Base-by-base conservation (phyloP, 768 basidiomycete genomes). In the Leccinum rimulosum region DNA sequence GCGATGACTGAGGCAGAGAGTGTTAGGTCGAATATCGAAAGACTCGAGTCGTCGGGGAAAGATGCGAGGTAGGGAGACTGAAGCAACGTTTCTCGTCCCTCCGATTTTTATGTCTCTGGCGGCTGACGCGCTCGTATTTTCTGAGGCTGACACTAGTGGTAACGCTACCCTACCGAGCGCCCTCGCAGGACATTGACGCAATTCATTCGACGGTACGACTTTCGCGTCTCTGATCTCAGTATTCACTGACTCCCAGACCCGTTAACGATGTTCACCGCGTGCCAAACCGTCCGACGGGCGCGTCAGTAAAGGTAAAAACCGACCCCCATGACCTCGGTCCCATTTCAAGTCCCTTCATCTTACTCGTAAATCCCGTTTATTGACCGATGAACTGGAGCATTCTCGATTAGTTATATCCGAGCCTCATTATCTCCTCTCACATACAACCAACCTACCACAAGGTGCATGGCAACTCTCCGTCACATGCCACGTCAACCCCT, bases 21-120 rank as follows among this genome's bases (percentile, higher is more conserved):
- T 55, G 55, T 43, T 40, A 4, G 33, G 49, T 64, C 49, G n/a
- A 68, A 50, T 49, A 36, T 45, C 43, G 43, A 51, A 50, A 28
- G 60, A 14, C 15, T 38, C 33, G 52, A 45, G 55, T 36, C 38
- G 54, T 8, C 14, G 47, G 22, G 11, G 51, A 47, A 43, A 15
- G 25, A 27, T 35, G 56, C 48, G 49, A 50, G 25, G 50, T 50
- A 54, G 48, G 9, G 57, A 57, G 58, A 49, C 33, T 57, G 14
- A 33, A 22, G 28, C 17, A 27, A 54, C 40, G 4, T 40, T 31
- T 38, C 33, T 31, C 40, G 36, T 52, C 48, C 54, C 36, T 28
- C 57, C 12, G 38, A 48, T 54, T 64, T 71, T 62, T 70, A 66
- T 54, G 31, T 54, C 52, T 50, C 45, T 58, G 59, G 69, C 56